Evolutionary conservation across 805 yeast species (phyloP).

Genomic region (Spathaspora boniae): DNA sequence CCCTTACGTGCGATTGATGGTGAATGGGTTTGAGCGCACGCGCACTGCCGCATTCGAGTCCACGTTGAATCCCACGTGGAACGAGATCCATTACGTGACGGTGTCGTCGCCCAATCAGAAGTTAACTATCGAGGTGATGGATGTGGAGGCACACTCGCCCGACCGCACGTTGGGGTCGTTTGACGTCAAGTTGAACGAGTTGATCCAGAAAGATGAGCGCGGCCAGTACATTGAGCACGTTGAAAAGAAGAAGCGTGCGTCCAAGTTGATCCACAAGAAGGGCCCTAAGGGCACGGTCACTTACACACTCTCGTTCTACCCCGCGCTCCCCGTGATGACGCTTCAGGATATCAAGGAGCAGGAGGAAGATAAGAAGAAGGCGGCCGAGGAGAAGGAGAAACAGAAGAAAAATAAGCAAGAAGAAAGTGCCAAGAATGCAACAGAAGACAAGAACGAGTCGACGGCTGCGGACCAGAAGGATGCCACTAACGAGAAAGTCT

Average conservation of each 20-base stretch:
- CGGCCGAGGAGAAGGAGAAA: conserved; percentile 34
- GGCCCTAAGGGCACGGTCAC: conserved; percentile 81
- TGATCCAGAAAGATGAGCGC: conserved; percentile 66
- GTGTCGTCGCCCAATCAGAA: conserved; percentile 80
- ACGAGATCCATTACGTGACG: conserved; percentile 78
- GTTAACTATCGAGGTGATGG: conserved; percentile 87
- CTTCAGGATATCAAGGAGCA: conserved; percentile 68
- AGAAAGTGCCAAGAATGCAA: conserved; percentile 26
- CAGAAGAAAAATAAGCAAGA: conserved; percentile 24
- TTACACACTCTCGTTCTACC: conserved; percentile 79
- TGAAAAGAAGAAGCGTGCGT: conserved; percentile 54
- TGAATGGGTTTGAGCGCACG: conserved; percentile 72
- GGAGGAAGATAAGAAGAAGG: conserved; percentile 34
- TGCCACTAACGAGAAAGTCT: conserved; percentile 7
- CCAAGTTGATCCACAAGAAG: conserved; percentile 65
- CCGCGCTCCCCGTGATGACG: conserved; percentile 73
- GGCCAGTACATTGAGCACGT: conserved; percentile 56
- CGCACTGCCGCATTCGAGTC: conserved; percentile 70
- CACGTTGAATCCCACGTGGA: conserved; percentile 78
- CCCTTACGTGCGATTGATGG: conserved; percentile 79
- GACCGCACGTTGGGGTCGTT: conserved; percentile 88
- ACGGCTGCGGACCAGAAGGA: conserved; percentile 6
- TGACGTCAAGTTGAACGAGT: conserved; percentile 61
- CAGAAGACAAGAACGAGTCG: conserved; percentile 24
- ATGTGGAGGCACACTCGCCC: conserved; percentile 70